phyloP scores from a whole-genome alignment of 352 stramenopile genomes.

The Phytopythium litorale region DNA sequence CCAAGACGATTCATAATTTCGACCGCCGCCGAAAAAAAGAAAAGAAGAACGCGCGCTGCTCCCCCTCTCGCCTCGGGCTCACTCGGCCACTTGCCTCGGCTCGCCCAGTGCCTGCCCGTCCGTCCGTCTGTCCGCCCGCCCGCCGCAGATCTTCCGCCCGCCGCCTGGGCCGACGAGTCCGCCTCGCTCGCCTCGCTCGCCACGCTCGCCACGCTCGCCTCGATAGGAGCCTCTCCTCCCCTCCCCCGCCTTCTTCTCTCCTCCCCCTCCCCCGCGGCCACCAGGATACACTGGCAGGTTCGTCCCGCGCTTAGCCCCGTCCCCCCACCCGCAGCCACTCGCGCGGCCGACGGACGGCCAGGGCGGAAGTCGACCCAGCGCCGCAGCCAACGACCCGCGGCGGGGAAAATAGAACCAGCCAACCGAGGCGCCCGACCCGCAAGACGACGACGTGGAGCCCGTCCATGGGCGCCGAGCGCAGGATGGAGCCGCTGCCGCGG shows the following conservation, averaged over 20 bases:
- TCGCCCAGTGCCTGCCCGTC: no score
- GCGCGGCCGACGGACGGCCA: background rate
- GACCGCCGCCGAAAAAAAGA: slow-evolving; percentile 12
- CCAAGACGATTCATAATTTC: slow-evolving; percentile 10
- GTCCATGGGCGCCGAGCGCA: slow-evolving; percentile 18
- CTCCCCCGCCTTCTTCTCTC: no score
- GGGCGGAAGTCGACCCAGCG: background rate
- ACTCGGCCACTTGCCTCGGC: background rate
- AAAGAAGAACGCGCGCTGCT: slow-evolving; percentile 2
- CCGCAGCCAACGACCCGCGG: no score
- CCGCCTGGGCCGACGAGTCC: background rate
- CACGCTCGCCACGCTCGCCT: no score
- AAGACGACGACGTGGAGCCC: background rate
- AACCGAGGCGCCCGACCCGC: background rate
- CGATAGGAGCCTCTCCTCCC: no score
- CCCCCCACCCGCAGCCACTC: background rate
- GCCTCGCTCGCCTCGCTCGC: no score
- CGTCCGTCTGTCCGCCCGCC: no score
- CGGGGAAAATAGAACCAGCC: background rate
- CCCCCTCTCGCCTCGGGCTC: background rate
- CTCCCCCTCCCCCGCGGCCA: no score
- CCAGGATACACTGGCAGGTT: background rate
- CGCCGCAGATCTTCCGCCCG: slow-evolving; percentile 22
- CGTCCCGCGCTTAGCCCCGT: background rate
- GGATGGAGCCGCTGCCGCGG: slow-evolving; percentile 18